A percentile compares a stretch with the other conserved stretches of the same genome.
These are phyloP conservation scores for Dillenia suffruticosa DNA, from an alignment of 164 flowering plant species.

Conservation along the genomic window DNA sequence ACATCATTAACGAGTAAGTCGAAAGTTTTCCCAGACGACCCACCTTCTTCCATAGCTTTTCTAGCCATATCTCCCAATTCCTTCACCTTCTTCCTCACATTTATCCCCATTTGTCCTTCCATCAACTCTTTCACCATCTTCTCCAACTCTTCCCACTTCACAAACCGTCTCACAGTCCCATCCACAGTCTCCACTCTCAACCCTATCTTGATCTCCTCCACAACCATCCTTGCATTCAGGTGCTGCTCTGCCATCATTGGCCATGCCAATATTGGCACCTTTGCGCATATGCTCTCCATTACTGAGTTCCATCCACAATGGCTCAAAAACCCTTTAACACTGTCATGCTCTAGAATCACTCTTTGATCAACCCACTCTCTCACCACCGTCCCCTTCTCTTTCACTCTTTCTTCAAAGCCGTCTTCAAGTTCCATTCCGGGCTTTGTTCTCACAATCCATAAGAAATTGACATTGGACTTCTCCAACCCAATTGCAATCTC, in stretches of 20 bases:
- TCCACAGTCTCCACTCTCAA: background rate
- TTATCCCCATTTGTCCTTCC: slow-evolving; percentile 6
- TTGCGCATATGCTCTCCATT: slow-evolving; percentile 16
- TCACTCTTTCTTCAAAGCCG: slow-evolving; percentile 14
- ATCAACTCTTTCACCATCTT: slow-evolving; percentile 5
- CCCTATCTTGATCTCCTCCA: slow-evolving; percentile 16
- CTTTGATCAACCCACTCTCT: slow-evolving; percentile 26
- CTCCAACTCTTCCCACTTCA: slow-evolving; percentile 6
- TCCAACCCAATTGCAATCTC: slow-evolving; percentile 24
- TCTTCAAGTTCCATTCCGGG: background rate
- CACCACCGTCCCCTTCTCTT: slow-evolving; percentile 16
- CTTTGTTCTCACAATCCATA: slow-evolving; percentile 16
- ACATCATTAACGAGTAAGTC: slow-evolving; percentile 2
- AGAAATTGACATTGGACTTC: slow-evolving; percentile 13
- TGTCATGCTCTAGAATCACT: slow-evolving; percentile 13
- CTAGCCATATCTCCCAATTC: background rate
- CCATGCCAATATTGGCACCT: slow-evolving; percentile 21
- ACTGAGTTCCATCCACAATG: slow-evolving; percentile 36
- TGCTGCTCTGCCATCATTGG: slow-evolving; percentile 27
- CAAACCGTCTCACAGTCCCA: slow-evolving; percentile 5
- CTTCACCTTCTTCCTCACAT: slow-evolving; percentile 6
- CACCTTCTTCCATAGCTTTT: background rate
- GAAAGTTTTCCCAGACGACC: background rate
- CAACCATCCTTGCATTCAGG: slow-evolving; percentile 23
- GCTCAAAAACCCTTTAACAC: slow-evolving; percentile 23